A percentile compares a stretch with the other conserved stretches of the same genome.
phyloP scores from a whole-genome alignment of 2,329 filamentous ascomycete genomes.

The Stachybotrys echinatus region DNA sequence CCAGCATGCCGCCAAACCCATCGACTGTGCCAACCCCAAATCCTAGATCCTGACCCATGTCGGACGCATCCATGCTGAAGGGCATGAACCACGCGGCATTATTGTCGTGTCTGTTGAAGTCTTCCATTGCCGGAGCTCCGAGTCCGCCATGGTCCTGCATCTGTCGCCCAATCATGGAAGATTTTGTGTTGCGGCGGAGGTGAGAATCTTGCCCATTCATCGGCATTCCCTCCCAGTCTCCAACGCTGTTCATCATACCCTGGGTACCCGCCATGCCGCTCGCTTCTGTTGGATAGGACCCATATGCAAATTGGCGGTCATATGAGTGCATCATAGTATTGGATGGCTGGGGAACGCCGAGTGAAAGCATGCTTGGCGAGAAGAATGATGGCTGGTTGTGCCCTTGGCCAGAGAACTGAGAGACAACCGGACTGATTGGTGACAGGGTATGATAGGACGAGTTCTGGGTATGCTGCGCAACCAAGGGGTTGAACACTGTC shows the following conservation, averaged over 20 bases:
- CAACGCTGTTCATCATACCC: constrained; percentile 33
- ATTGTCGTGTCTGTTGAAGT: constrained; percentile 34
- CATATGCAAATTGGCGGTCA: constrained; percentile 71
- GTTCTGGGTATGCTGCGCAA: constrained; percentile 34
- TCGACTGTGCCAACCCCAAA: constrained; percentile 39
- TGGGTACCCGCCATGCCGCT: constrained; percentile 30
- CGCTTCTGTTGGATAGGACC: constrained; percentile 58
- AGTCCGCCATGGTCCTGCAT: constrained; percentile 15
- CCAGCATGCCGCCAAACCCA: constrained; percentile 44
- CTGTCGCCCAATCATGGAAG: constrained; percentile 21
- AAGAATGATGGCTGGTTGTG: constrained; percentile 37
- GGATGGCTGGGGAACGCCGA: constrained; percentile 43
- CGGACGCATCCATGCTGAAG: constrained; percentile 81
- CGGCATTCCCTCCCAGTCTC: constrained; percentile 37
- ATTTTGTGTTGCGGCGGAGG: constrained; percentile 20
- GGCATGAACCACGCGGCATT: constrained; percentile 85
- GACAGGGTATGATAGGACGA: constrained; percentile 42
- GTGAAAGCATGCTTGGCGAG: constrained; percentile 46
- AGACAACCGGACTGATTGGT: constrained; percentile 45
- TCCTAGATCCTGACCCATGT: constrained; percentile 44
- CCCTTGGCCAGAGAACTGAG: constrained; percentile 30
- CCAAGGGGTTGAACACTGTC: constrained; percentile 32
- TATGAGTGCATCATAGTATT: constrained; percentile 59
- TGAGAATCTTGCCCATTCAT: constrained; percentile 19
- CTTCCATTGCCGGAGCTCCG: constrained; percentile 12